Base-by-base conservation (phyloP, 2,329 filamentous ascomycete species). In the Cordyceps cateniannulata region DNA sequence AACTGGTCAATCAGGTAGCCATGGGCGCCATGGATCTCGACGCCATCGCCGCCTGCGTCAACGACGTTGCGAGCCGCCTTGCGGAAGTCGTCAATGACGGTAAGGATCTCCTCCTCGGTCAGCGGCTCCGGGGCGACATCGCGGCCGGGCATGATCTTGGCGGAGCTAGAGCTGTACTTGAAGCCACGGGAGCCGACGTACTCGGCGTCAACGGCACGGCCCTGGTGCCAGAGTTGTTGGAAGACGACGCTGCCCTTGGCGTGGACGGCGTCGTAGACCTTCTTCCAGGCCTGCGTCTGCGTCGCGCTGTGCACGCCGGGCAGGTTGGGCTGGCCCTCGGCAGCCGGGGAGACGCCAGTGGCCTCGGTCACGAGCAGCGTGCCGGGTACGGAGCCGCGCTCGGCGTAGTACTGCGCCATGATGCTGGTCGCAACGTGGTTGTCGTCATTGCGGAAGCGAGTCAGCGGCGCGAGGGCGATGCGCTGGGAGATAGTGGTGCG, bases 1-100 rank as follows among this genome's bases (percentile, higher is more conserved):
- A 87, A 88, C 62, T 85, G 83, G 63, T 85, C 82, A 20, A 84
- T 72, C 2, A 87, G 73, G 65, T 86, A 87, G 0, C 82, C 81
- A 63, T 84, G 82, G 5, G 80, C 80, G 8, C 68, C 75, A 65
- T 80, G 76, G 20, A 77, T 71, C 66, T 91, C 87, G 60, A 92
- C 84, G 18, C 83, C 85, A 68, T 92, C 88, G 53, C 87, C 86
- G 0, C 89, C 89, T 38, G 79, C 78, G n/a, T 84, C 69, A 1
- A 89, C 70, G 0, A 87, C 80, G 29, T 82, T 76, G 63, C 79
- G 77, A 1, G 79, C 76, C 1, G 81, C 79, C 0, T 75, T 78
- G 1, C 78, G 81, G 72, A 81, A 91, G 1, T 82, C 83, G 3
- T 69, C 69, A 72, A 90, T 88, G 62, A 85, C 76, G 6, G 78